Evolutionary conservation across 164 flowering plant species (phyloP).

Genomic region (Cinnamomum micranthum): DNA sequence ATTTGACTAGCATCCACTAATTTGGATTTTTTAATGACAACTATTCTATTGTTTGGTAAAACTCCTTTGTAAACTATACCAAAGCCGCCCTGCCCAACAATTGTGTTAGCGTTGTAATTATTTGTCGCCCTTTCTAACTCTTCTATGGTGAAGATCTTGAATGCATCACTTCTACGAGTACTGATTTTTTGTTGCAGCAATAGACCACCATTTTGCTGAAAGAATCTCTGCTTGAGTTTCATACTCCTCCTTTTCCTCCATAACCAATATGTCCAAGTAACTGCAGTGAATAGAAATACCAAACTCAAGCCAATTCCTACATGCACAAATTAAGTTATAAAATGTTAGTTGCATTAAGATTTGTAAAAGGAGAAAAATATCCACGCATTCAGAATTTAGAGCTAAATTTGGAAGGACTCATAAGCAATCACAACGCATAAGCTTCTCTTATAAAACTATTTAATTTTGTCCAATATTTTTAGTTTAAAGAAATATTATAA

Average conservation of each 20-base stretch:
- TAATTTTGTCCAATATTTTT: too few species aligned
- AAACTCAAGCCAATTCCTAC: not conserved
- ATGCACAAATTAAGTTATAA: not conserved
- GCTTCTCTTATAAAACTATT: too few species aligned
- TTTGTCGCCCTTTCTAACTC: slow-evolving; percentile 18
- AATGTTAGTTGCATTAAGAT: too few species aligned
- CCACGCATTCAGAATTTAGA: too few species aligned
- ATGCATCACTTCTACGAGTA: not conserved
- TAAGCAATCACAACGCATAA: too few species aligned
- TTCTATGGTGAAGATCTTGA: slow-evolving; percentile 8
- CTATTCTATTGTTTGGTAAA: slow-evolving; percentile 5
- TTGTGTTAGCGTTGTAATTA: slow-evolving; percentile 4
- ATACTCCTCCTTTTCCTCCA: not conserved
- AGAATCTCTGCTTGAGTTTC: slow-evolving; percentile 3
- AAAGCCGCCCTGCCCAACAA: slow-evolving; percentile 15
- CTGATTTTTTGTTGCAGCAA: not conserved
- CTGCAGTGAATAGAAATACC: not conserved
- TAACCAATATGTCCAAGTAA: not conserved
- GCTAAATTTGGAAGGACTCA: too few species aligned
- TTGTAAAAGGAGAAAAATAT: too few species aligned
- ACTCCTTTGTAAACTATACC: slow-evolving; percentile 20
- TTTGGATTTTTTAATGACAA: slow-evolving; percentile 23
- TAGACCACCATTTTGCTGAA: slow-evolving; percentile 7
- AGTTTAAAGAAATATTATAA: too few species aligned
- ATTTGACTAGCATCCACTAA: slow-evolving; percentile 20